Conservation (phyloP, 352 stramenopile genomes). For the Globisporangium rhizosaccharum region DNA sequence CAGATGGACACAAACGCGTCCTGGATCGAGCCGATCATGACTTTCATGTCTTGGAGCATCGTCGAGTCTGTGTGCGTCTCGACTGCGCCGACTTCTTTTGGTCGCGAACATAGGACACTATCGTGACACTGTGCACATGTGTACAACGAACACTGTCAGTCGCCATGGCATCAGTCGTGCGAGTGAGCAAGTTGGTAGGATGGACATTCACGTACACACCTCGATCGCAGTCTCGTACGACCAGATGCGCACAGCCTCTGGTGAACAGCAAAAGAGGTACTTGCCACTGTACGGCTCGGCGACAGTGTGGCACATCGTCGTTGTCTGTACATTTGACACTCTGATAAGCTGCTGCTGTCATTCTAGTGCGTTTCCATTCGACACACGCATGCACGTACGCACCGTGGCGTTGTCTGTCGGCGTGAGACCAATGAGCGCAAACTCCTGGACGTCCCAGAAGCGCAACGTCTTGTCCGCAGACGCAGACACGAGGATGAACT, state of each 20-base stretch:
- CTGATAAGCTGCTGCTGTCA: too few relatives aligned
- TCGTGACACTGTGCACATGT: constrained; percentile 49
- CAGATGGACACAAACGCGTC: constrained; percentile 81
- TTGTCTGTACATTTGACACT: constrained; percentile 42
- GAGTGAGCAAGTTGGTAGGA: not conserved
- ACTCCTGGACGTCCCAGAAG: constrained; percentile 87
- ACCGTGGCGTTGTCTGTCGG: constrained; percentile 71
- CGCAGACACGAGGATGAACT: constrained; percentile 82
- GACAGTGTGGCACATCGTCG: constrained; percentile 74
- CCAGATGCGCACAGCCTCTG: constrained; percentile 76
- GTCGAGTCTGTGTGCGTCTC: constrained; percentile 65
- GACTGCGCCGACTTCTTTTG: constrained; percentile 45
- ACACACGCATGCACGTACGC: constrained; percentile 12
- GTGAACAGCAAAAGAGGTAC: constrained; percentile 71
- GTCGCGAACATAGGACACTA: constrained; percentile 48
- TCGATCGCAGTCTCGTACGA: constrained; percentile 81
- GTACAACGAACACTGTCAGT: too few relatives aligned
- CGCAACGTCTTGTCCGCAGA: constrained; percentile 68
- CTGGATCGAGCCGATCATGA: constrained; percentile 77
- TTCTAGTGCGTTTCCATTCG: not conserved
- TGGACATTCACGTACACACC: not conserved
- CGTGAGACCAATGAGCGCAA: constrained; percentile 73
- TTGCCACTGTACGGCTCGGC: constrained; percentile 74
- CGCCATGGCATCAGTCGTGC: too few relatives aligned
- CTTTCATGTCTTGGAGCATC: constrained; percentile 79